Percentiles rank a stretch among this genome's conserved stretches.
These are phyloP conservation scores for Ophiorrhiza pumila DNA, from an alignment of 257 asterid species.

Conservation along the genomic window DNA sequence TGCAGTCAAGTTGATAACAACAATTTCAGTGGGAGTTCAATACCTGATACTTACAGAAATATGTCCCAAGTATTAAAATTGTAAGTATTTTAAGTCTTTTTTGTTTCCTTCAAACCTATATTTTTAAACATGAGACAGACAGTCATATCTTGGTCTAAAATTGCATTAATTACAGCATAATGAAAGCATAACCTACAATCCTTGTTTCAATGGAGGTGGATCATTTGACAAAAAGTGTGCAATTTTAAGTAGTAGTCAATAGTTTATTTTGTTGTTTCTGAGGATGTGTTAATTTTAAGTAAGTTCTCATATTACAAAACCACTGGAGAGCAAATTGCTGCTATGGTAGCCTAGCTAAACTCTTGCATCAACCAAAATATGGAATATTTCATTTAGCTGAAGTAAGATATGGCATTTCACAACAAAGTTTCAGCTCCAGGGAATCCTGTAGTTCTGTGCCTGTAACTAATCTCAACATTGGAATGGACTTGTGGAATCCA, in stretches of 20 bases:
- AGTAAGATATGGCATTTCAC: not conserved
- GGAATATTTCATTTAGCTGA: not conserved
- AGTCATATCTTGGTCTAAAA: not conserved
- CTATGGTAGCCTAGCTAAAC: not conserved
- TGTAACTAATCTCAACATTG: too few relatives aligned
- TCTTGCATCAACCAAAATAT: not conserved
- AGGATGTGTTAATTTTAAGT: too few relatives aligned
- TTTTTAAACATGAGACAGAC: not conserved
- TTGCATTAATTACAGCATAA: not conserved
- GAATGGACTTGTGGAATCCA: too few relatives aligned
- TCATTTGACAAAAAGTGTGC: too few relatives aligned
- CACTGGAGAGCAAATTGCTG: not conserved
- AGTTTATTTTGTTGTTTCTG: too few relatives aligned
- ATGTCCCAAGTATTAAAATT: slow-evolving; percentile 60
- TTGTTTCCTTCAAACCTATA: slow-evolving; percentile 8
- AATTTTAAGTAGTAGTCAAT: too few relatives aligned
- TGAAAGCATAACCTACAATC: too few relatives aligned
- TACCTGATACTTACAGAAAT: slow-evolving; percentile 67
- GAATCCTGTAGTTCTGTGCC: too few relatives aligned
- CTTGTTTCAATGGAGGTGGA: too few relatives aligned
- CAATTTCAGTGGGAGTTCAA: slow-evolving; percentile 57
- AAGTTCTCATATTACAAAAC: not conserved
- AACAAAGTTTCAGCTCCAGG: too few relatives aligned
- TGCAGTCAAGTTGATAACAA: slow-evolving; percentile 86
- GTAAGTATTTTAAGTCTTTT: slow-evolving; percentile 44